These are phyloP conservation scores for Talaromyces sp. DNA, from an alignment of 2,329 filamentous ascomycete species.

Conservation along the genomic window DNA sequence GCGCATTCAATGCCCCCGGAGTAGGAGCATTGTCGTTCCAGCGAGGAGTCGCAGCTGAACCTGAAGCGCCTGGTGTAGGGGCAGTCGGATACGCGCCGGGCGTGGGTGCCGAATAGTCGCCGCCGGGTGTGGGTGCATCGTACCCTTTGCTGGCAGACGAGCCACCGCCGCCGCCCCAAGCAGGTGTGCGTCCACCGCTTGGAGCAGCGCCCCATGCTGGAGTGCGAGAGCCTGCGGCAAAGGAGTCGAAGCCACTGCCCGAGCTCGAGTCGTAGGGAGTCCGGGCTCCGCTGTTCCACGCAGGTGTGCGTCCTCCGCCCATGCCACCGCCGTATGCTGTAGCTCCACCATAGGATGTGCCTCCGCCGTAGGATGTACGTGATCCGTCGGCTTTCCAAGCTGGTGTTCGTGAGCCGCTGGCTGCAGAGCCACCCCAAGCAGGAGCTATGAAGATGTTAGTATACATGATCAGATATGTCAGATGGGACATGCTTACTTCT, in stretches of 20 bases:
- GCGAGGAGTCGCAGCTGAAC: conserved; percentile 51
- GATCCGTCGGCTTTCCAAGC: conserved; percentile 55
- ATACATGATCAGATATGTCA: neutral
- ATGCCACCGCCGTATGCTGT: conserved; percentile 61
- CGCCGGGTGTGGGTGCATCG: conserved; percentile 71
- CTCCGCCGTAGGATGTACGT: conserved; percentile 55
- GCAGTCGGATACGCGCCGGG: conserved; percentile 54
- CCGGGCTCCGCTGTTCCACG: conserved; percentile 72
- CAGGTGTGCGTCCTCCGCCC: conserved; percentile 68
- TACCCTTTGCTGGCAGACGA: conserved; percentile 44
- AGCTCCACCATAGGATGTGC: conserved; percentile 62
- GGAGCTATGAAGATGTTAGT: conserved; percentile 31
- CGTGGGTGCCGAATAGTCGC: conserved; percentile 60
- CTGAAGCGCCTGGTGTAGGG: conserved; percentile 64
- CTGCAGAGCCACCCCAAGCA: conserved; percentile 32
- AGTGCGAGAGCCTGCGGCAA: conserved; percentile 68
- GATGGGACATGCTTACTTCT: conserved; percentile 50
- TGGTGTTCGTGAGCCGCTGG: conserved; percentile 46
- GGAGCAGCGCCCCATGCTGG: conserved; percentile 61
- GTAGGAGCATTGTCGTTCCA: conserved; percentile 43
- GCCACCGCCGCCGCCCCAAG: conserved; percentile 33
- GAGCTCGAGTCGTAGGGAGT: conserved; percentile 58
- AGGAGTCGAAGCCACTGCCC: conserved; percentile 62
- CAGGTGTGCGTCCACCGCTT: conserved; percentile 43
- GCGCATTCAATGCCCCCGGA: conserved; percentile 42